Conservation (phyloP, 2,329 filamentous ascomycete genomes). For the Penicillium sp. region DNA sequence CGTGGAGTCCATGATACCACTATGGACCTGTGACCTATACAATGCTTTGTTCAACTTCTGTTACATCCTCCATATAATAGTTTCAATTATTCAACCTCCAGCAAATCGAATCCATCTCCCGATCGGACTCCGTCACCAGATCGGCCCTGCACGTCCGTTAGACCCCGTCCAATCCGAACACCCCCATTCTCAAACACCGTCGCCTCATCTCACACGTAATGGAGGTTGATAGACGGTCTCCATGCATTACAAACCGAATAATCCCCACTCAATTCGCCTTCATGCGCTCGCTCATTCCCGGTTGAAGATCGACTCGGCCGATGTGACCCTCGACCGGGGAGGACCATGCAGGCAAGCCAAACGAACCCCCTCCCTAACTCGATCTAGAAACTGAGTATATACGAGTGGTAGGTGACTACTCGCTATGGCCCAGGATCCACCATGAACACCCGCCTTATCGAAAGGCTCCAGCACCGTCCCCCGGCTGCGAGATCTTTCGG, state of each 20-base stretch:
- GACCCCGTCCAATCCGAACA: slow-evolving; percentile 6
- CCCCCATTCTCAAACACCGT: background rate
- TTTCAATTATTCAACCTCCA: too few species aligned
- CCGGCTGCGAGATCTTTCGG: slow-evolving; percentile 13
- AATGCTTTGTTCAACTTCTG: background rate
- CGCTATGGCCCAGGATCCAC: background rate
- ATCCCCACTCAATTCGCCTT: background rate
- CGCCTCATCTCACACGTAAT: background rate
- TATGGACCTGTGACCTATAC: background rate
- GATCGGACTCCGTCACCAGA: slow-evolving; percentile 16
- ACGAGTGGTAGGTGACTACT: background rate
- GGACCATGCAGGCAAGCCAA: background rate
- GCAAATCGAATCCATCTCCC: background rate
- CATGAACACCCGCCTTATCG: background rate
- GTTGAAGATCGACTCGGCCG: background rate
- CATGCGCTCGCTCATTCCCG: background rate
- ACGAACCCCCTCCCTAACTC: background rate
- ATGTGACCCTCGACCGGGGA: slow-evolving; percentile 23
- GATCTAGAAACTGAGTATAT: background rate
- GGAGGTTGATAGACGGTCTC: background rate
- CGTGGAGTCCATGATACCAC: background rate
- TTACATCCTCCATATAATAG: background rate
- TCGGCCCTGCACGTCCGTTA: slow-evolving; percentile 12
- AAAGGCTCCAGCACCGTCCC: slow-evolving; percentile 3
- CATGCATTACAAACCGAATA: background rate